These are phyloP conservation scores for Penstemon eatonii DNA, from an alignment of 257 asterid genomes.

Conservation along the genomic window DNA sequence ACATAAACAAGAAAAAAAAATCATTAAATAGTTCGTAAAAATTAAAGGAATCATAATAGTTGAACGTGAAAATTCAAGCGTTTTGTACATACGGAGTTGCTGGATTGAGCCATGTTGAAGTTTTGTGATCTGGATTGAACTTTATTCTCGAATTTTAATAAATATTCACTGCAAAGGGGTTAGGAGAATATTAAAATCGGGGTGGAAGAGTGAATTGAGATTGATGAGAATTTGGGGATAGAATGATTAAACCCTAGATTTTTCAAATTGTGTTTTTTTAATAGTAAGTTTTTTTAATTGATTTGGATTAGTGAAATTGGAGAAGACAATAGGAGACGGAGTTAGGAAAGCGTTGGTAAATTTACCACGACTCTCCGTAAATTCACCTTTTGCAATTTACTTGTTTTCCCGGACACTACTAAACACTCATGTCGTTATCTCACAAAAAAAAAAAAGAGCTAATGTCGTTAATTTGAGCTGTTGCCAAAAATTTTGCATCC, in stretches of 20 bases:
- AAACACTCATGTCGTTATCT: too few relatives aligned
- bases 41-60: background rate
- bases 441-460: too few relatives aligned
- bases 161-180: background rate
- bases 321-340: too few relatives aligned
- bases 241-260: conserved; percentile 35
- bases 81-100: conserved; percentile 52
- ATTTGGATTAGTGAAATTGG: too few relatives aligned
- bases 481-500: too few relatives aligned
- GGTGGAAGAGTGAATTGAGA: conserved; percentile 1
- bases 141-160: conserved; percentile 10
- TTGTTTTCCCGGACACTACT: too few relatives aligned
- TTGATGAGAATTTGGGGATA: conserved; percentile 14
- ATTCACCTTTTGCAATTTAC: too few relatives aligned
- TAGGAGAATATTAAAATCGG: background rate
- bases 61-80: conserved; percentile 11
- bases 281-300: too few relatives aligned
- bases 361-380: too few relatives aligned
- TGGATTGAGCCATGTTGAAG: conserved; percentile 62
- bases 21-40: conserved; percentile 2
- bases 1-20: conserved; percentile 18
- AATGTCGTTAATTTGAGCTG: too few relatives aligned
- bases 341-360: too few relatives aligned
- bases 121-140: conserved; percentile 20
- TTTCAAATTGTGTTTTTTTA: background rate